Conservation (phyloP, 2,329 filamentous ascomycete species). For the Waltergamsia citrina region DNA sequence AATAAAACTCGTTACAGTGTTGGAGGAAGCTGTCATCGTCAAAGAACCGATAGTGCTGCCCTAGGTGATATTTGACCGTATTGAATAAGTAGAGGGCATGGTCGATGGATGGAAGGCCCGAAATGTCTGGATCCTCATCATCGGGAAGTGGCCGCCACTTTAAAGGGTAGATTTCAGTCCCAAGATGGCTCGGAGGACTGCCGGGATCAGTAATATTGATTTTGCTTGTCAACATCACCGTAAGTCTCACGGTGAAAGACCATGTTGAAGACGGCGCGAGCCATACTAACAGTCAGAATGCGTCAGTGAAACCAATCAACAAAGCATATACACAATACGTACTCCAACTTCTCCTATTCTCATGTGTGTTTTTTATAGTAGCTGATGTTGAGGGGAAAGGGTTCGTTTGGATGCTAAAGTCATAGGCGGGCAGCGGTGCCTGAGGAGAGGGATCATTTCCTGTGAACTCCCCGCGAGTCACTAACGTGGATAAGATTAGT, state of each 20-base stretch:
- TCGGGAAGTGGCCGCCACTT: too few species aligned
- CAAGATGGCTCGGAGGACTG: too few species aligned
- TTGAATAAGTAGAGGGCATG: conserved; percentile 20
- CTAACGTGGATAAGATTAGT: too few species aligned
- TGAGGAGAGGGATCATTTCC: too few species aligned
- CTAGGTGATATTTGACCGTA: conserved; percentile 26
- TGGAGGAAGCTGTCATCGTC: conserved; percentile 19
- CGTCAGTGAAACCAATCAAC: background rate
- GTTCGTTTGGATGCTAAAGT: conserved; percentile 18
- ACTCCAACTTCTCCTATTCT: conserved; percentile 25
- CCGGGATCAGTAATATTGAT: too few species aligned
- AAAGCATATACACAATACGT: conserved; percentile 6
- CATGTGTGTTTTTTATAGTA: conserved; percentile 17
- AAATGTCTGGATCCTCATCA: conserved; percentile 17
- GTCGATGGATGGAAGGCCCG: conserved; percentile 21
- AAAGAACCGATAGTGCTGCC: conserved; percentile 23
- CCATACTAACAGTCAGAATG: conserved; percentile 12
- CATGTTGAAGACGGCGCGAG: conserved; percentile 21
- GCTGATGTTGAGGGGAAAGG: conserved; percentile 17
- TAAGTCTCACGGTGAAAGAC: conserved; percentile 21
- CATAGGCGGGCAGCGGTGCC: too few species aligned
- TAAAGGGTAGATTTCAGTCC: too few species aligned
- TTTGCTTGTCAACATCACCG: conserved; percentile 19
- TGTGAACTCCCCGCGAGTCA: too few species aligned
- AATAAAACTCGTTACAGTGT: conserved; percentile 16